These are phyloP conservation scores for Prinsepia uniflora DNA, from an alignment of 306 rosid species.

Conservation along the genomic window DNA sequence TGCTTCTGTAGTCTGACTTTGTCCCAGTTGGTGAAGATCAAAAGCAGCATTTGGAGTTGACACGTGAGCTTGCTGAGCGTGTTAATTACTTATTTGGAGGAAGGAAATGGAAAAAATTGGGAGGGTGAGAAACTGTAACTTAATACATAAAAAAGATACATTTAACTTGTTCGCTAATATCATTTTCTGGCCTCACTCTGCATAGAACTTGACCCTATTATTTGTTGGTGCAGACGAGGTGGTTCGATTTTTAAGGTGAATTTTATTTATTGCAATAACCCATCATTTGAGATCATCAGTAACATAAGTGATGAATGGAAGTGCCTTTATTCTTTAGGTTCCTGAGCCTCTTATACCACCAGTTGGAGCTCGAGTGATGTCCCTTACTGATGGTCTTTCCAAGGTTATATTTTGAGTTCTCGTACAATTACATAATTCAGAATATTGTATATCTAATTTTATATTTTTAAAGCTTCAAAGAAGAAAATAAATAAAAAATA, in stretches of 20 bases:
- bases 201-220: constrained; percentile 30
- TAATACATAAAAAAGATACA: constrained; percentile 15
- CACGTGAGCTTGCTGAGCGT: constrained; percentile 89
- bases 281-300: constrained; percentile 20
- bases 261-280: constrained; percentile 20
- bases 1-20: constrained; percentile 75
- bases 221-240: constrained; percentile 67
- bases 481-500: not conserved
- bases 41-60: constrained; percentile 94
- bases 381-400: constrained; percentile 86
- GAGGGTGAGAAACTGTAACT: constrained; percentile 69
- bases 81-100: constrained; percentile 88
- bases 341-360: constrained; percentile 98
- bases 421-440: not conserved
- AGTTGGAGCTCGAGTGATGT: constrained; percentile 92
- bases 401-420: constrained; percentile 50
- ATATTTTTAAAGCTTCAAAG: constrained; percentile 3
- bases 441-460: not conserved
- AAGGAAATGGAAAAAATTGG: constrained; percentile 93
- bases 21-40: constrained; percentile 99
- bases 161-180: constrained; percentile 4
- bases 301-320: constrained; percentile 15
- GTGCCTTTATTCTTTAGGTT: constrained; percentile 46
- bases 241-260: constrained; percentile 80
- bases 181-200: constrained; percentile 14